These are phyloP conservation scores for Pisolithus tinctorius DNA, from an alignment of 768 basidiomycete genomes.

Conservation along the genomic window DNA sequence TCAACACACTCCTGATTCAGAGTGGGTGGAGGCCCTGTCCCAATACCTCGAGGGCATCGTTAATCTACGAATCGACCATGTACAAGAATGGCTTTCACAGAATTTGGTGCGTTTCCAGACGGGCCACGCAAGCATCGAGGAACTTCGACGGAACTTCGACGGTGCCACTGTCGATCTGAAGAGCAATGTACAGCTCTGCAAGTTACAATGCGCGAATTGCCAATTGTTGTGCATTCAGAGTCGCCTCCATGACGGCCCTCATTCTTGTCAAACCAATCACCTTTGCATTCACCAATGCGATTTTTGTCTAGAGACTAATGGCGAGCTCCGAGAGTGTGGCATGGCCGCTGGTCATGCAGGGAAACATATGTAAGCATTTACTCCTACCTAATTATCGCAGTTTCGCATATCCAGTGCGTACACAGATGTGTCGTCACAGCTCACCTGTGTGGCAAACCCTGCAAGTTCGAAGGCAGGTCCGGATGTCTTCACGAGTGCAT, in stretches of 20 bases:
- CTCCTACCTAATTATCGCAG: no score
- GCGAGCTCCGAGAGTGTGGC: slow-evolving; percentile 29
- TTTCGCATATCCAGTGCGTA: not conserved
- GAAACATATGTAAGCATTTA: slow-evolving; percentile 37
- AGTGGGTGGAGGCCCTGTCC: slow-evolving; percentile 32
- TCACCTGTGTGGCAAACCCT: slow-evolving; percentile 29
- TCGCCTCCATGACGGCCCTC: slow-evolving; percentile 36
- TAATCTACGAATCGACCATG: slow-evolving; percentile 35
- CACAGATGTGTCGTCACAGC: slow-evolving; percentile 41
- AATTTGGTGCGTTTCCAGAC: slow-evolving; percentile 40
- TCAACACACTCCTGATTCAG: slow-evolving; percentile 23
- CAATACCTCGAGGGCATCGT: slow-evolving; percentile 30
- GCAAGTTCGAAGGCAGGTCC: slow-evolving; percentile 32
- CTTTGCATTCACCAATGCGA: slow-evolving; percentile 34
- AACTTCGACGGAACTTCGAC: slow-evolving; percentile 36
- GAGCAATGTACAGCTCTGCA: slow-evolving; percentile 40
- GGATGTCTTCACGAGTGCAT: slow-evolving; percentile 46
- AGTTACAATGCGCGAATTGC: slow-evolving; percentile 37
- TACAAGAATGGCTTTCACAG: slow-evolving; percentile 38
- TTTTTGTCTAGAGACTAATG: slow-evolving; percentile 30
- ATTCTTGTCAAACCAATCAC: slow-evolving; percentile 43
- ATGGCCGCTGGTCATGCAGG: slow-evolving; percentile 44
- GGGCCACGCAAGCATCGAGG: slow-evolving; percentile 36
- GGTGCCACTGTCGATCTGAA: slow-evolving; percentile 35
- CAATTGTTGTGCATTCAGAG: slow-evolving; percentile 38